Conservation (phyloP, 192 early-diverging fungal genomes). For the Linnemannia hyalina region DNA sequence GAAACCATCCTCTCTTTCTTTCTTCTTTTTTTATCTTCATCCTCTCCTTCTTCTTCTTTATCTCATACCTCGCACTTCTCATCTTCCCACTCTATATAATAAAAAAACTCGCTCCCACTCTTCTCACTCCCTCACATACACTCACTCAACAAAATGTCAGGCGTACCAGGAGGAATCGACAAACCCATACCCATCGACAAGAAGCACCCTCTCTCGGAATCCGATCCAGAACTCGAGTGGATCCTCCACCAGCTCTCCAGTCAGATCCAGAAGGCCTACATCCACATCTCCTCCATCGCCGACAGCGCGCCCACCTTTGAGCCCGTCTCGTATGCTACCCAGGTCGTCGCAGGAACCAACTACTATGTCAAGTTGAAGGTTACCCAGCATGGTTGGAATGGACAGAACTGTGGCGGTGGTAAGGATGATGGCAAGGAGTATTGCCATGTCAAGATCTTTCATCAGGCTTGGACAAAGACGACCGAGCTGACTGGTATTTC, state of each 20-base stretch:
- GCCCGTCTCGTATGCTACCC: slow-evolving; percentile 26
- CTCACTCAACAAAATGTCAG: neutral
- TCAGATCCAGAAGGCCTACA: slow-evolving; percentile 9
- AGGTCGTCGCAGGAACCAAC: slow-evolving; percentile 34
- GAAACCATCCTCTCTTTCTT: neutral
- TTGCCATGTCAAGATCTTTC: slow-evolving; percentile 33
- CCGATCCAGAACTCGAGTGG: slow-evolving; percentile 12
- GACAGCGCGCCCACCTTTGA: slow-evolving; percentile 1
- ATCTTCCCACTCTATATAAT: neutral
- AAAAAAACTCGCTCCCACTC: neutral
- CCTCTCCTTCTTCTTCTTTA: neutral
- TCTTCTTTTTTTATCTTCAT: neutral
- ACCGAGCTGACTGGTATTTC: slow-evolving; percentile 9
- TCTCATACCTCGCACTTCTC: neutral
- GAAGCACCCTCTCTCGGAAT: slow-evolving; percentile 12
- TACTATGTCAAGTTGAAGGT: slow-evolving; percentile 38
- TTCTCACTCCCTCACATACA: neutral
- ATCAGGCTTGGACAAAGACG: slow-evolving; percentile 16
- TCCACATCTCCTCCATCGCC: neutral
- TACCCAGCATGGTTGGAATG: neutral
- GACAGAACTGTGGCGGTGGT: no score
- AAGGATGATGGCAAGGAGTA: neutral
- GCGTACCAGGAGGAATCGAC: slow-evolving; percentile 19
- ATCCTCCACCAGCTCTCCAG: slow-evolving; percentile 1
- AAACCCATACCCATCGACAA: slow-evolving; percentile 8